Evolutionary conservation across 1,284 basidiomycete species (phyloP).

Genomic region (Puccinia hordei): DNA sequence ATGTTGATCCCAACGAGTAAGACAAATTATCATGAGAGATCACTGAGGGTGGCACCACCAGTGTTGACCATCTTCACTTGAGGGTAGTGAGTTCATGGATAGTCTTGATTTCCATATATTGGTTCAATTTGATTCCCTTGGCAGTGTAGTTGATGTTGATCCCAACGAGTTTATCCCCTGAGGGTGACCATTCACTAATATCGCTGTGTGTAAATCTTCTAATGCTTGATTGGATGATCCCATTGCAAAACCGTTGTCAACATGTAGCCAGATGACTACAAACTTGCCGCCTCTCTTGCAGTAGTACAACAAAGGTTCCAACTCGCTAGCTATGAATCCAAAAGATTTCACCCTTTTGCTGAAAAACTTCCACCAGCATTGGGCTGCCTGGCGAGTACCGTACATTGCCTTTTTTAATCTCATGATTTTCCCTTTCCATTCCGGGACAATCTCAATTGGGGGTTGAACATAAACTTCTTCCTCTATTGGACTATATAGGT

Average conservation of each 20-base stretch:
- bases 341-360: neutral
- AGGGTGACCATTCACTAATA: neutral
- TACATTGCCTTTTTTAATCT: conserved; percentile 35
- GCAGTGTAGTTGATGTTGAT: too few species aligned
- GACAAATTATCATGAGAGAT: too few species aligned
- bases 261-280: conserved; percentile 24
- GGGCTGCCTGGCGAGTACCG: conserved; percentile 4
- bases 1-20: neutral
- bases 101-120: too few species aligned
- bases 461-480: neutral
- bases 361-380: conserved; percentile 36
- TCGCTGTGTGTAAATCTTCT: neutral
- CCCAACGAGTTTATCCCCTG: neutral
- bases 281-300: neutral
- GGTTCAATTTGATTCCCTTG: too few species aligned
- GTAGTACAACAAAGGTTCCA: neutral
- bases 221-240: neutral
- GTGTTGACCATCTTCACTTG: too few species aligned
- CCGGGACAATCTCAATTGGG: too few species aligned
- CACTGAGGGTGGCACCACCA: too few species aligned
- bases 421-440: neutral
- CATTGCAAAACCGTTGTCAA: neutral
- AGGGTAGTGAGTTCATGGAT: too few species aligned
- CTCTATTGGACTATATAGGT: too few species aligned
- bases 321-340: neutral